Evolutionary conservation across 352 stramenopile genomes (phyloP).

Genomic region (Phytophthora macrochlamydospora): DNA sequence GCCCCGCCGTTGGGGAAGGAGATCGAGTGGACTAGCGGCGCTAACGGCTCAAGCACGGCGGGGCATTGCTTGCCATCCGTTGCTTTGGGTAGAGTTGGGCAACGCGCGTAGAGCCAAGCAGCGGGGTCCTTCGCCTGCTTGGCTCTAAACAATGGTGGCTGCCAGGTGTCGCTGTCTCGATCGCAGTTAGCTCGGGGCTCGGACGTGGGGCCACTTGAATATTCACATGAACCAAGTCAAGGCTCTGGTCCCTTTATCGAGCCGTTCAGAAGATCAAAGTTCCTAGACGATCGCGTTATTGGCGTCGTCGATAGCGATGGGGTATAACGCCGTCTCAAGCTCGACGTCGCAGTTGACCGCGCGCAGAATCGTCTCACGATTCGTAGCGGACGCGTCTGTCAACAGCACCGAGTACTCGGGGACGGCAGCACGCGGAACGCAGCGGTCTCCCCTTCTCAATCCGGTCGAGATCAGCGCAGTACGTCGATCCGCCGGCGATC

Average conservation of each 20-base stretch:
- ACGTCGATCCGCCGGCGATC: background rate
- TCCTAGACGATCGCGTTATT: constrained; percentile 11
- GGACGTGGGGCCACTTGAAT: constrained; percentile 1
- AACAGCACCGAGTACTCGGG: background rate
- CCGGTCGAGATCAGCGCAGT: background rate
- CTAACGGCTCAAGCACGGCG: constrained; percentile 14
- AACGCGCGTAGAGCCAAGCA: too few relatives aligned
- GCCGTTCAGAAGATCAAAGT: background rate
- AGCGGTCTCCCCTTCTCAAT: background rate
- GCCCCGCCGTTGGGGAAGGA: too few relatives aligned
- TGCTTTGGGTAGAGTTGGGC: too few relatives aligned
- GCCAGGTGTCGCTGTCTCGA: too few relatives aligned
- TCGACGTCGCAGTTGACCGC: background rate
- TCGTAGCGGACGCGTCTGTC: background rate
- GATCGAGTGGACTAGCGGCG: background rate
- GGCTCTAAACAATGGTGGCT: too few relatives aligned
- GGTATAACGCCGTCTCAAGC: background rate
- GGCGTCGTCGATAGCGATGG: background rate
- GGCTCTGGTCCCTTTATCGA: background rate
- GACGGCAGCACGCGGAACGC: background rate
- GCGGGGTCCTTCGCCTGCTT: too few relatives aligned
- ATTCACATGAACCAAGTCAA: background rate
- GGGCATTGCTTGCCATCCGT: too few relatives aligned
- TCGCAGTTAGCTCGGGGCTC: background rate
- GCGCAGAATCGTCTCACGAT: background rate